Evolutionary conservation across 179 eudicot species (phyloP).

Genomic region (Gypsophila paniculata): DNA sequence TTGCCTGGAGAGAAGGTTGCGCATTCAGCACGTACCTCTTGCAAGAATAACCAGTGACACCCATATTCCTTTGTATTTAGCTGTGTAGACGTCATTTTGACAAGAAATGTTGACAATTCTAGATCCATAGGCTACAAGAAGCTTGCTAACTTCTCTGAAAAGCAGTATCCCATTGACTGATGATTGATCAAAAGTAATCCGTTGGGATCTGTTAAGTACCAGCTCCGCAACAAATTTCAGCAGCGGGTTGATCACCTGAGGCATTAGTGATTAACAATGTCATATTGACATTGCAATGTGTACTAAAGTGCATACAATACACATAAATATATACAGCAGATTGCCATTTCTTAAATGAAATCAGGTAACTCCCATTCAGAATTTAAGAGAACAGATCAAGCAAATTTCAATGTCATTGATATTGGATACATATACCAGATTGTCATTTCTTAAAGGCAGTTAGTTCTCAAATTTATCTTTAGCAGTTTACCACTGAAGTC

Average conservation of each 20-base stretch:
- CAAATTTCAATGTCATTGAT: not conserved
- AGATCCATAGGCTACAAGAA: conserved; percentile 51
- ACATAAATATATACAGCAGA: too few relatives aligned
- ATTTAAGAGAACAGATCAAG: conserved; percentile 1
- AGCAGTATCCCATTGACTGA: conserved; percentile 53
- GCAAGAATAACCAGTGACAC: conserved; percentile 36
- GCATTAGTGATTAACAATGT: conserved; percentile 9
- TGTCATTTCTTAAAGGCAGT: too few relatives aligned
- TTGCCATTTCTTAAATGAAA: not conserved
- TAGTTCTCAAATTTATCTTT: not conserved
- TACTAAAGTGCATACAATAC: not conserved
- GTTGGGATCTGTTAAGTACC: conserved; percentile 40
- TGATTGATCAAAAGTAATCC: conserved; percentile 43
- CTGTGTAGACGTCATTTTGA: conserved; percentile 38
- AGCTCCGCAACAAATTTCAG: conserved; percentile 52
- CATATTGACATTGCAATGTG: not conserved
- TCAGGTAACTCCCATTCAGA: not conserved
- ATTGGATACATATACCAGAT: too few relatives aligned
- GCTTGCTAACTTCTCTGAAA: conserved; percentile 54
- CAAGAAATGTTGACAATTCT: conserved; percentile 33
- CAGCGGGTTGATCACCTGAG: conserved; percentile 53
- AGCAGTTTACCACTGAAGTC: not conserved
- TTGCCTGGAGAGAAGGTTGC: not conserved
- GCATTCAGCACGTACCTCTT: conserved; percentile 30
- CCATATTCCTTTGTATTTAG: conserved; percentile 54